Conservation (phyloP, 306 rosid species). For the Elaeagnus macrophylla region DNA sequence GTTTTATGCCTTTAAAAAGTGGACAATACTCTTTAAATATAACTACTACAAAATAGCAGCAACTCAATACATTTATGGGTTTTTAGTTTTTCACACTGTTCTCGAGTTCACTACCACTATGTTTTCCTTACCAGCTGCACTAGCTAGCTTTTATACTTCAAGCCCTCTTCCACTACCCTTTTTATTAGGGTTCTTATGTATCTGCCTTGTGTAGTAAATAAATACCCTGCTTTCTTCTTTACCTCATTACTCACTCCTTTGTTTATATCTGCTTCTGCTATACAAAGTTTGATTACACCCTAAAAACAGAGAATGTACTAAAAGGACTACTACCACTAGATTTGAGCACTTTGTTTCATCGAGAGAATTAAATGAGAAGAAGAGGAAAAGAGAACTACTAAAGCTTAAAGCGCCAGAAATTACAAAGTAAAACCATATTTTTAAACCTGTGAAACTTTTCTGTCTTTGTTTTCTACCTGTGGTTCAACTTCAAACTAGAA, state of each 20-base stretch:
- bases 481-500: constrained; percentile 60
- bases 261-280: constrained; percentile 37
- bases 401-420: constrained; percentile 40
- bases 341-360: constrained; percentile 22
- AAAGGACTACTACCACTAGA: constrained; percentile 26
- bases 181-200: constrained; percentile 14
- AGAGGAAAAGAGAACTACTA: not conserved
- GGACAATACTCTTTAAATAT: constrained; percentile 16
- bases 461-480: constrained; percentile 43
- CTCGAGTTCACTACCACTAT: not conserved
- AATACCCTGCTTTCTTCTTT: constrained; percentile 16
- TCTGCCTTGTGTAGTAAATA: constrained; percentile 38
- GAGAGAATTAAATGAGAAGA: constrained; percentile 4
- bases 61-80: constrained; percentile 11
- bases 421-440: constrained; percentile 34
- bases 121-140: not conserved
- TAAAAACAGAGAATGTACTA: constrained; percentile 15
- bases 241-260: constrained; percentile 15
- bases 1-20: constrained; percentile 13
- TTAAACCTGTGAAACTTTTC: not conserved
- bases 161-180: constrained; percentile 14
- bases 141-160: constrained; percentile 1
- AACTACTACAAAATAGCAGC: constrained; percentile 28
- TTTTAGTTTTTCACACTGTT: constrained; percentile 16
- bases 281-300: constrained; percentile 46